Evolutionary conservation across 2,329 filamentous ascomycete species (phyloP).

Genomic region (Diplodia corticola): DNA sequence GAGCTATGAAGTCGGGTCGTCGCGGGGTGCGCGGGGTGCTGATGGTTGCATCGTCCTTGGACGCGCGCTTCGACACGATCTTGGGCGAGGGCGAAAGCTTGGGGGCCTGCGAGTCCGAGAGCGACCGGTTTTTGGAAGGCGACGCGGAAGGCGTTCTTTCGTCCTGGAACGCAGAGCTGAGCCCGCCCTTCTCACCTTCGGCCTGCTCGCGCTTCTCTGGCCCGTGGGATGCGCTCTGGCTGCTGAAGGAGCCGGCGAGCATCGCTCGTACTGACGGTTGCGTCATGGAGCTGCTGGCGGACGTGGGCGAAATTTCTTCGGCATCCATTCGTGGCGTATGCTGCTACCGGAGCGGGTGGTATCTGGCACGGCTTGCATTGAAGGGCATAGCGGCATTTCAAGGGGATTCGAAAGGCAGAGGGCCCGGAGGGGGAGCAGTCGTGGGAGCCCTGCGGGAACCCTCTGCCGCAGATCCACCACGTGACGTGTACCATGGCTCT

Average conservation of each 20-base stretch:
- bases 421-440: slow-evolving; percentile 20
- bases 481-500: slow-evolving; percentile 8
- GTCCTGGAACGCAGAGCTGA: slow-evolving; percentile 19
- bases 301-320: slow-evolving; percentile 20
- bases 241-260: slow-evolving; percentile 18
- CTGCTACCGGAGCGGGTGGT: slow-evolving; percentile 1
- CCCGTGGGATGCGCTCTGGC: neutral
- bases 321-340: slow-evolving; percentile 10
- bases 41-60: slow-evolving; percentile 49
- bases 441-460: slow-evolving; percentile 17
- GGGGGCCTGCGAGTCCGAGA: slow-evolving; percentile 45
- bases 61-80: slow-evolving; percentile 39
- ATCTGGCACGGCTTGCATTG: slow-evolving; percentile 12
- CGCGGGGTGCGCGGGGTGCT: slow-evolving; percentile 62
- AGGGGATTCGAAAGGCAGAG: slow-evolving; percentile 18
- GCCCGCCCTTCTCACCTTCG: slow-evolving; percentile 13
- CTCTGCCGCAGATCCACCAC: slow-evolving; percentile 20
- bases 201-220: slow-evolving; percentile 9
- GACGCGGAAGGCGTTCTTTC: slow-evolving; percentile 38
- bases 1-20: slow-evolving; percentile 62
- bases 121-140: slow-evolving; percentile 45
- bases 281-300: slow-evolving; percentile 16
- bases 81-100: slow-evolving; percentile 49
- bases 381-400: slow-evolving; percentile 22
- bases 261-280: slow-evolving; percentile 18